Base-by-base conservation (phyloP, 176 grass and related monocot genomes). In the Thalia dealbata region DNA sequence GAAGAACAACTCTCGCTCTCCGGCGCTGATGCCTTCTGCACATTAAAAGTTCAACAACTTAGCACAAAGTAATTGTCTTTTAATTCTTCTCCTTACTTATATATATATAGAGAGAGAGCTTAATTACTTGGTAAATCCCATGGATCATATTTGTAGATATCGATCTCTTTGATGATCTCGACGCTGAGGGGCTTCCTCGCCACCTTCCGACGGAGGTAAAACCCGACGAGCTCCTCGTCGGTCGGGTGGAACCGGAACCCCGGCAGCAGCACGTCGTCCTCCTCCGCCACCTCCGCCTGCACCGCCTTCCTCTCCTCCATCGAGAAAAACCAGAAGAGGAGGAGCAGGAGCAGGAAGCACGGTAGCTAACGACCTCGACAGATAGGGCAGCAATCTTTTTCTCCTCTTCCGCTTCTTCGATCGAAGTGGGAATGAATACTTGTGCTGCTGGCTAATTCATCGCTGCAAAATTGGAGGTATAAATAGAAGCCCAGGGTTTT, bases 151-250 rank as follows among this genome's bases (percentile, higher is more conserved):
- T 71, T 71, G 14, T 71, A 71, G 24, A 71, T 51, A 29, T 71
- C 69, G 28, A 71, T 28, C 69, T 71, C 14, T 27, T 71, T 71
- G 22, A 71, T 71, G 23, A 71, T 71, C 25, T 71, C 69, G 10
- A 71, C 19, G 15, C 45, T 71, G 45, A 71, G 69, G 1, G 45
- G 45, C 69, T 71, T 71, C 45, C 52, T 71, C 14, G 21, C 69
- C 24, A 71, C 69, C 69, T 71, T 71, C 25, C 69, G 69, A 13
- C 69, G 69, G 69, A 71, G 69, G 46, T 71, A 71, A 71, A 71
- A 71, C 45, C 69, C 45, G 14, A 71, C 69, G 3, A 71, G 69
- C 44, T 71, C 69, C 28, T 71, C 69, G 26, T 71, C 69, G 13
- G 69, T 71, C 41, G 69, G 69, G 15, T 51, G 69, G 22, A 71